These are phyloP conservation scores for Acorus calamus DNA, from an alignment of 106 monocot species.

Conservation along the genomic window DNA sequence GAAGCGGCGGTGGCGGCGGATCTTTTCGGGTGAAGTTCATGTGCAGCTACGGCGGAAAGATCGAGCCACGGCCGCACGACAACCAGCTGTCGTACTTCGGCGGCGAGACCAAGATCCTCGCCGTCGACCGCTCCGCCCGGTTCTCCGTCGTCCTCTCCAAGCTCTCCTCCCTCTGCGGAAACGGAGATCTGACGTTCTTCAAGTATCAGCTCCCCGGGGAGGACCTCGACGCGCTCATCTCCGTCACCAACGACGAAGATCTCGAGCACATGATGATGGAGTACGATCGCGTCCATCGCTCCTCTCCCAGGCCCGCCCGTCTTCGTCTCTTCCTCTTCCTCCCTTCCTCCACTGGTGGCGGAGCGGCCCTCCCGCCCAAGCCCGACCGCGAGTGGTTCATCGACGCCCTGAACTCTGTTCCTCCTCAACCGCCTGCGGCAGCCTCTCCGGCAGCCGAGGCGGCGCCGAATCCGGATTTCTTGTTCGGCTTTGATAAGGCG, in stretches of 20 bases:
- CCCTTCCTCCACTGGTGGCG: not conserved
- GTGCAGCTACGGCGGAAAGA: too few relatives aligned
- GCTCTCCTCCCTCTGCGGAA: not conserved
- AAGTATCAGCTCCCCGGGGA: not conserved
- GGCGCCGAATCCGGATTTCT: conserved; percentile 10
- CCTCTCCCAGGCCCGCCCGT: not conserved
- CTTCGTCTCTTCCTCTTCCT: not conserved
- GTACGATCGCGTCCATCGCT: not conserved
- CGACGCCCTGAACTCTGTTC: too few relatives aligned
- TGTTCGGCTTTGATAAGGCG: conserved; percentile 40
- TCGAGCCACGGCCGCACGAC: too few relatives aligned
- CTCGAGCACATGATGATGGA: not conserved
- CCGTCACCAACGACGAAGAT: not conserved
- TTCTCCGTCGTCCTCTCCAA: not conserved
- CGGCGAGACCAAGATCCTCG: too few relatives aligned
- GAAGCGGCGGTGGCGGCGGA: too few relatives aligned
- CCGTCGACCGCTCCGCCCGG: too few relatives aligned
- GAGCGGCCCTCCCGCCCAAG: not conserved
- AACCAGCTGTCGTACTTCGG: too few relatives aligned
- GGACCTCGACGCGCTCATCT: not conserved
- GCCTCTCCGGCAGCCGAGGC: too few relatives aligned
- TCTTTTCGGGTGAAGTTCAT: too few relatives aligned
- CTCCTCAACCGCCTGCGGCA: too few relatives aligned
- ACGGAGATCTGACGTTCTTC: not conserved
- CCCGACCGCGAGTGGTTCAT: not conserved